Percentiles rank a stretch among this genome's conserved stretches.
These are phyloP conservation scores for Zygoascus tannicola DNA, from an alignment of 805 yeast genomes.

Conservation along the genomic window DNA sequence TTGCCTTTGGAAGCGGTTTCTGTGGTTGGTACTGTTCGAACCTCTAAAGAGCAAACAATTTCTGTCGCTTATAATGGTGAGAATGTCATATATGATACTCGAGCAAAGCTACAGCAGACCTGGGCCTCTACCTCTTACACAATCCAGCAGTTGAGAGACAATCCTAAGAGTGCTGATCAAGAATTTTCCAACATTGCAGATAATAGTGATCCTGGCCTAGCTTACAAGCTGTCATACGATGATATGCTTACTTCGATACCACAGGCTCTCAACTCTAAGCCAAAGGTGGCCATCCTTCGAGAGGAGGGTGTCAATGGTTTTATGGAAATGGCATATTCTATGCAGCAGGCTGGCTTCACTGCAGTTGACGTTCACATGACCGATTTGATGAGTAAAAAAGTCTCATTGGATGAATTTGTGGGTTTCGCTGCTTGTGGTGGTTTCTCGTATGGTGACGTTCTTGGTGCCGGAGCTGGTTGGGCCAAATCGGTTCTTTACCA, in stretches of 20 bases:
- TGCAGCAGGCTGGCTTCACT: constrained; percentile 89
- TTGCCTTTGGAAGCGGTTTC: constrained; percentile 46
- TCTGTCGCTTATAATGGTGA: constrained; percentile 39
- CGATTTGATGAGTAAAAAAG: constrained; percentile 69
- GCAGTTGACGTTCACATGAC: constrained; percentile 96
- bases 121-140: constrained; percentile 88
- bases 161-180: constrained; percentile 82
- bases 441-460: constrained; percentile 95
- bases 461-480: constrained; percentile 99
- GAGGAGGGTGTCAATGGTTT: constrained; percentile 99
- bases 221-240: constrained; percentile 65
- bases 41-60: constrained; percentile 41
- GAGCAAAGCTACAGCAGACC: constrained; percentile 65
- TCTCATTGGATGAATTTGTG: constrained; percentile 65
- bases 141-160: constrained; percentile 86
- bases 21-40: constrained; percentile 53
- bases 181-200: constrained; percentile 70
- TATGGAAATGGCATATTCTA: constrained; percentile 97
- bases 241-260: constrained; percentile 16
- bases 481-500: constrained; percentile 91
- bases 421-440: constrained; percentile 99
- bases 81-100: constrained; percentile 40
- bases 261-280: constrained; percentile 33
- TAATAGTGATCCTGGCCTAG: constrained; percentile 82
- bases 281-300: constrained; percentile 91